A percentile compares a stretch with the other conserved stretches of the same genome.
phyloP scores from a whole-genome alignment of 169 alveolate genomes.

The Perkinsus marinus region DNA sequence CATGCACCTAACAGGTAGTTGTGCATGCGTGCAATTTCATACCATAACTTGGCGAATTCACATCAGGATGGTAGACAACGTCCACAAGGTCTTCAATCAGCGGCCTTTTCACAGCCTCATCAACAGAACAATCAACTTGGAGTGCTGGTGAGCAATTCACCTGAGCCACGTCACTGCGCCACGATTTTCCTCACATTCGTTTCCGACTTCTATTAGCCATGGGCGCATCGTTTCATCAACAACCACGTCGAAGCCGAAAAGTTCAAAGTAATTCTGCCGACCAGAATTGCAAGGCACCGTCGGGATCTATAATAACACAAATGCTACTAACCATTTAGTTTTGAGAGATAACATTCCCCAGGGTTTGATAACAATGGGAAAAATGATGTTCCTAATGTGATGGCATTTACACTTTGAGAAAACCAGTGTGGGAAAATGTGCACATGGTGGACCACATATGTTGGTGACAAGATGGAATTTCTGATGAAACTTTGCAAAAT shows the following conservation, averaged over 20 bases:
- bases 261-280: neutral
- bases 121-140: neutral
- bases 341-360: too few species aligned
- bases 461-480: too few species aligned
- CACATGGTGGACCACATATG: too few species aligned
- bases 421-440: too few species aligned
- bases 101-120: neutral
- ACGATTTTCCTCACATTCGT: neutral
- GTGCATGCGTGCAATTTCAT: neutral
- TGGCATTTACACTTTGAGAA: too few species aligned
- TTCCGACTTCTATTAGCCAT: neutral
- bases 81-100: neutral
- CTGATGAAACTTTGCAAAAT: too few species aligned
- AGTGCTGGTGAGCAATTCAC: neutral
- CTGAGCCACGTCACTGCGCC: neutral
- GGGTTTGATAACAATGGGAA: too few species aligned
- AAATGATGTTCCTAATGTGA: too few species aligned
- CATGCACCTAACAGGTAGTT: neutral
- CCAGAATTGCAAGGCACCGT: neutral
- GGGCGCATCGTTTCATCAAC: neutral
- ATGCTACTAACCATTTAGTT: too few species aligned
- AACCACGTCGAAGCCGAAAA: neutral
- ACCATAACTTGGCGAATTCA: neutral
- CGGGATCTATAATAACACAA: neutral
- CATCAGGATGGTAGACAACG: neutral